A percentile compares a stretch with the other conserved stretches of the same genome.
These are phyloP conservation scores for Arxiozyma telluris DNA, from an alignment of 1,139 yeast species.

Conservation along the genomic window DNA sequence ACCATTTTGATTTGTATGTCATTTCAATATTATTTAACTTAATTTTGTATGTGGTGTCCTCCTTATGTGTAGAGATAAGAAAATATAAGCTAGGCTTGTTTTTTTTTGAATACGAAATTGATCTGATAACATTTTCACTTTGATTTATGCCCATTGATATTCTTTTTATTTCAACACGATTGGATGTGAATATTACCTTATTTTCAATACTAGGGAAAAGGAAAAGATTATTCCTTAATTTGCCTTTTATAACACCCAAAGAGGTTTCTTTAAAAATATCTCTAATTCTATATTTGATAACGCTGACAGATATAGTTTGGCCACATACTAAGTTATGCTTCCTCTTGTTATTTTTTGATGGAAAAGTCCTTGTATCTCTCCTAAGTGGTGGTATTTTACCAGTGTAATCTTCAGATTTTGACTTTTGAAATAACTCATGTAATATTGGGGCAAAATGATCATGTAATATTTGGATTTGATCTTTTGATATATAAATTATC, in stretches of 20 bases:
- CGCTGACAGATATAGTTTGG: slow-evolving; percentile 15
- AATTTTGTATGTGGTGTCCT: slow-evolving; percentile 32
- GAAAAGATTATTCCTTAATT: slow-evolving; percentile 27
- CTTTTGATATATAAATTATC: background rate
- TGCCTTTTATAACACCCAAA: slow-evolving; percentile 41
- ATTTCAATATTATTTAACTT: slow-evolving; percentile 39
- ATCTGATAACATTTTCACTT: slow-evolving; percentile 31
- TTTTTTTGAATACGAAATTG: slow-evolving; percentile 29
- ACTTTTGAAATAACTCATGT: background rate
- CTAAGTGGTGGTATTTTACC: slow-evolving; percentile 8
- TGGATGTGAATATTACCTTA: slow-evolving; percentile 30
- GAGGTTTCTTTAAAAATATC: slow-evolving; percentile 26
- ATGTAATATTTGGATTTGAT: slow-evolving; percentile 7
- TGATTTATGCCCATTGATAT: slow-evolving; percentile 12
- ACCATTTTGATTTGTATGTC: slow-evolving; percentile 53
- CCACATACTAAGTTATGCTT: slow-evolving; percentile 23
- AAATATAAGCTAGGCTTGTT: slow-evolving; percentile 32
- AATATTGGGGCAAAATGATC: slow-evolving; percentile 3
- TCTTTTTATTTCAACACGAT: slow-evolving; percentile 20
- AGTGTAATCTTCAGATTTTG: background rate
- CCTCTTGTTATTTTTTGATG: slow-evolving; percentile 22
- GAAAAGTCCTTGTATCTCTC: slow-evolving; percentile 21
- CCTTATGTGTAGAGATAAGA: slow-evolving; percentile 24
- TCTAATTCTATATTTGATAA: slow-evolving; percentile 24
- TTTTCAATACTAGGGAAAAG: slow-evolving; percentile 31